Evolutionary conservation across 108 stramenopile genomes (phyloP).

Genomic region (Hondaea fermentalgiana): DNA sequence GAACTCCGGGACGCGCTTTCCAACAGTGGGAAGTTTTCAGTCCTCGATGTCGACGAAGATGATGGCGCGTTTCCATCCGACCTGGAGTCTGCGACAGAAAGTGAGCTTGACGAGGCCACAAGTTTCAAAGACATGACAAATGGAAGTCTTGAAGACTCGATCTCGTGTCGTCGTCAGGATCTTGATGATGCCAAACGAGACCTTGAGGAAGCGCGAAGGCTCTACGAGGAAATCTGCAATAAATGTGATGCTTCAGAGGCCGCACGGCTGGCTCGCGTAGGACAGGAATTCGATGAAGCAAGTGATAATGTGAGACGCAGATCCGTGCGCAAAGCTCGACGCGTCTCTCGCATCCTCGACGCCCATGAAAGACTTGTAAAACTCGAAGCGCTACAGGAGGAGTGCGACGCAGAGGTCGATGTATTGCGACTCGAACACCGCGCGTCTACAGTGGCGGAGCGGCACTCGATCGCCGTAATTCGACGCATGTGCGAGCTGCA

Average conservation of each 20-base stretch:
- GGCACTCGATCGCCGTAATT: background rate
- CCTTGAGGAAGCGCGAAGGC: background rate
- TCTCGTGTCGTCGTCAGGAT: background rate
- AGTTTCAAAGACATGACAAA: background rate
- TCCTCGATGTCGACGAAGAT: no score
- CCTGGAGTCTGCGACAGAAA: no score
- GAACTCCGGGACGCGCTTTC: no score
- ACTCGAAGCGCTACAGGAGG: background rate
- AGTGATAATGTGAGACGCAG: background rate
- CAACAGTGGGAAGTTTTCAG: no score
- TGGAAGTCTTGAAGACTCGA: background rate
- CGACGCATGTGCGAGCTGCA: background rate
- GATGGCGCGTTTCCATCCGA: no score
- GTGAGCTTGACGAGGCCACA: background rate
- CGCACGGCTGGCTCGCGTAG: background rate
- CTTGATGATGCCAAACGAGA: background rate
- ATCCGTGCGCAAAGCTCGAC: background rate
- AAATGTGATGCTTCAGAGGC: background rate
- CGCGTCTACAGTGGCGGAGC: background rate
- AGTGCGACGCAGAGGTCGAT: background rate
- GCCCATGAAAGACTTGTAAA: background rate
- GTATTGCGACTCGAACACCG: background rate
- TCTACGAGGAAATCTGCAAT: background rate
- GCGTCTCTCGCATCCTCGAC: background rate
- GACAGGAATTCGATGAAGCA: background rate